Evolutionary conservation across 192 early-diverging fungal genomes (phyloP), one percentile per base, ranked within the genome.

Genomic region (Obelidium mucronatum): DNA sequence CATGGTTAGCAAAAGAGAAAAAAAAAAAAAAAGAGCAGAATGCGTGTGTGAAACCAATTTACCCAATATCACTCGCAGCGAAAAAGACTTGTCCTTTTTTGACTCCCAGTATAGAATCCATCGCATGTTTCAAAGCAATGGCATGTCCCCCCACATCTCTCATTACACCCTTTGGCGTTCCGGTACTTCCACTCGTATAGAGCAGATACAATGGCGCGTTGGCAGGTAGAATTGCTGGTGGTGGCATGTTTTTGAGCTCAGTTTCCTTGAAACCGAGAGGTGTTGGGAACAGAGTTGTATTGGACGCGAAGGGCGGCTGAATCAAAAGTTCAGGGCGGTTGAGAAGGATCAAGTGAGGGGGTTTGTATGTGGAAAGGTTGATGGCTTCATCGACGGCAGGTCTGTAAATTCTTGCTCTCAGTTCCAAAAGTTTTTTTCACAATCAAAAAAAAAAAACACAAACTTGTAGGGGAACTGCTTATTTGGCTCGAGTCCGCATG

Each of bases 401-500:
- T 68, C 30, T 54, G 34, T 42, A 51, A 36, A 17, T 22, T 44
- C 17, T 44, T 17, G 42, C 5, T 44, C 6, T 44, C 42, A 44
- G 42, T 17, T 11, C 5, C 5, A 17, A 11, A 44, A 5, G 42
- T 44, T 44, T 11, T 44, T 5, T n/a, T 53, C 1, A 24, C 52
- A 53, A 53, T 1, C 19, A 53, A 24, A 53, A 24, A 53, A 53
- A 53, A 0, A 53, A 17, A 1, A 24, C 19, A 53, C 11, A 15
- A 5, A 73, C 80, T 92, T 93, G 84, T 94, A 95, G 1, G 89
- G 77, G 40, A 96, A 84, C 8, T 90, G 77, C 74, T 87, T 84
- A 36, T 86, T 90, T 76, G 90, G 91, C 78, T 95, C 94, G 40
- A 95, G 86, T 5, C 94, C 95, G 51, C 91, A 93, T 4, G 91